These are phyloP conservation scores for Crithidia mellificae DNA, from an alignment of 208 protist genomes.

Conservation along the genomic window DNA sequence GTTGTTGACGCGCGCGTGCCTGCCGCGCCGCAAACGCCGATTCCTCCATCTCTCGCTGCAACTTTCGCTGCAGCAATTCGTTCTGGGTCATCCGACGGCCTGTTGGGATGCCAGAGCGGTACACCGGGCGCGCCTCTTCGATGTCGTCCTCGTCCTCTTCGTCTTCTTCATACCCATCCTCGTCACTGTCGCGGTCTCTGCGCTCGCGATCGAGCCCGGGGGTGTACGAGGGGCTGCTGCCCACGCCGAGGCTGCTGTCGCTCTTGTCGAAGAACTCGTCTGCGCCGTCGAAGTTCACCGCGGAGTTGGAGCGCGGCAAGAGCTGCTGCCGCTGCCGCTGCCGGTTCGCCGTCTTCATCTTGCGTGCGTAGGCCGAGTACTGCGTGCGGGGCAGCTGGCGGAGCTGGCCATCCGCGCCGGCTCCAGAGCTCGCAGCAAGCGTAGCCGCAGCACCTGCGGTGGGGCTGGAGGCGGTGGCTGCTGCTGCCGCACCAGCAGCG, in stretches of 20 bases:
- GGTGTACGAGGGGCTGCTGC: conserved; percentile 8
- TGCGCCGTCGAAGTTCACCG: conserved; percentile 25
- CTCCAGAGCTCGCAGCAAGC: too few relatives aligned
- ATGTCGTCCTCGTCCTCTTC: conserved; percentile 1
- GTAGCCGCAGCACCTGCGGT: too few relatives aligned
- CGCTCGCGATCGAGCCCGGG: neutral
- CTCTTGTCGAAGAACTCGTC: conserved; percentile 31
- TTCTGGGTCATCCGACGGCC: conserved; percentile 14
- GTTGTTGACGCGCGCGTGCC: neutral
- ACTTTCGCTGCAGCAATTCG: neutral
- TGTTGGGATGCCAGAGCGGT: conserved; percentile 3
- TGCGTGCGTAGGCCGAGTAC: conserved; percentile 28
- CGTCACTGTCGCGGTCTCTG: neutral
- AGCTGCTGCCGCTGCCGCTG: neutral
- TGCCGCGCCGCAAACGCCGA: neutral
- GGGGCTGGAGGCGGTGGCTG: too few relatives aligned
- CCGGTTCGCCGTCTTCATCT: conserved; percentile 16
- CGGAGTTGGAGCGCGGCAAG: conserved; percentile 5
- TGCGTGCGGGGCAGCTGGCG: conserved; percentile 10
- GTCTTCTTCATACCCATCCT: neutral
- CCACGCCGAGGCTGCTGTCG: conserved; percentile 21
- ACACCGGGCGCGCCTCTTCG: neutral
- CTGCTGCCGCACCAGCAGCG: neutral
- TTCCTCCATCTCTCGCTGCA: conserved; percentile 2
- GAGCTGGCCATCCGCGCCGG: neutral